Evolutionary conservation across 805 yeast species (phyloP).

Genomic region (Candida quercuum): DNA sequence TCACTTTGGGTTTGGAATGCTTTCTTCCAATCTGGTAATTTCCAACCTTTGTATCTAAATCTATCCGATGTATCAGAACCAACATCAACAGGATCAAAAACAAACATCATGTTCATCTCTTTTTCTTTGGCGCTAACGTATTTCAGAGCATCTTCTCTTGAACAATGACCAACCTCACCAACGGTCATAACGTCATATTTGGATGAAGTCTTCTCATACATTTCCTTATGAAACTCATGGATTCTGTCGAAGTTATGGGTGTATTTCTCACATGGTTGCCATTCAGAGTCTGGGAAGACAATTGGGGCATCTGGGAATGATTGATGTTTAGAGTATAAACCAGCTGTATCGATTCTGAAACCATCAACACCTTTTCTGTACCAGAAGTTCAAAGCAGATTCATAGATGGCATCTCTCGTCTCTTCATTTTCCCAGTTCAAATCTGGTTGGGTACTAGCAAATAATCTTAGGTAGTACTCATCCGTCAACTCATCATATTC

Average conservation of each 20-base stretch:
- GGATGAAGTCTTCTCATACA: slow-evolving; percentile 36
- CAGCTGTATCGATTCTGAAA: slow-evolving; percentile 53
- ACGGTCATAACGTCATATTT: slow-evolving; percentile 51
- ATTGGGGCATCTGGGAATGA: slow-evolving; percentile 45
- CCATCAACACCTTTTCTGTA: slow-evolving; percentile 53
- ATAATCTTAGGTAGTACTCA: slow-evolving; percentile 51
- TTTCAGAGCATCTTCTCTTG: slow-evolving; percentile 36
- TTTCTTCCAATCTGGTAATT: slow-evolving; percentile 35
- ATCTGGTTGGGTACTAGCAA: slow-evolving; percentile 53
- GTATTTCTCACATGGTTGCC: slow-evolving; percentile 32
- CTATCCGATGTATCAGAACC: slow-evolving; percentile 34
- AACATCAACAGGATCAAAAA: slow-evolving; percentile 29
- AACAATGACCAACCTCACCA: slow-evolving; percentile 46
- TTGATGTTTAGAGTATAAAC: slow-evolving; percentile 44
- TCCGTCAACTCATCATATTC: slow-evolving; percentile 45
- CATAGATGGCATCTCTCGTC: slow-evolving; percentile 31
- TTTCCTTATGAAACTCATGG: slow-evolving; percentile 53
- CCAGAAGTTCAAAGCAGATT: slow-evolving; percentile 48
- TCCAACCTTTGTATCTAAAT: slow-evolving; percentile 29
- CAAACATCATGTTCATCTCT: slow-evolving; percentile 38
- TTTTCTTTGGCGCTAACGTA: slow-evolving; percentile 34
- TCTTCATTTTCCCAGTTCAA: slow-evolving; percentile 52
- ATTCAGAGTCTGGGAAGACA: slow-evolving; percentile 32
- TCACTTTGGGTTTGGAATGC: slow-evolving; percentile 30
- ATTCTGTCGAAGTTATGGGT: slow-evolving; percentile 47